phyloP scores from a whole-genome alignment of 148 eudicot genomes.

The Beta vulgaris region DNA sequence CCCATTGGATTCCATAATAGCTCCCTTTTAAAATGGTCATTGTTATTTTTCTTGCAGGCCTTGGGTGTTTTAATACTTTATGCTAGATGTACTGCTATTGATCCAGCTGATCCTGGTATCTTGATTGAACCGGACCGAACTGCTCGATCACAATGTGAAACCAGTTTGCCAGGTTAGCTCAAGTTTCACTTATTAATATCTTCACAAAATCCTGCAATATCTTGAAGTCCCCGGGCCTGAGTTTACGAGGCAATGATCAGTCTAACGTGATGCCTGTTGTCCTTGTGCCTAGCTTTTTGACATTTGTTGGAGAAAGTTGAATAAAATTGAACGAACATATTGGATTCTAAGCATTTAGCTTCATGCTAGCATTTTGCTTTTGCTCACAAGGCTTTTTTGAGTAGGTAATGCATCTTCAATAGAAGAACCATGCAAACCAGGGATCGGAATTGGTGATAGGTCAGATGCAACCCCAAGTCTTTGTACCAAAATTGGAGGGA shows the following conservation, averaged over 20 bases:
- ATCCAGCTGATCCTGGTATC: conserved; percentile 97
- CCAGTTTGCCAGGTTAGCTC: conserved; percentile 62
- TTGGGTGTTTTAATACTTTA: conserved; percentile 70
- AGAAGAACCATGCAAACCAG: conserved; percentile 53
- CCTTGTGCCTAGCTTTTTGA: not conserved
- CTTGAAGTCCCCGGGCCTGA: not conserved
- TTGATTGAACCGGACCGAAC: conserved; percentile 56
- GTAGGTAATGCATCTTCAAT: conserved; percentile 52
- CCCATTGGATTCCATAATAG: not conserved
- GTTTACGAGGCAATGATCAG: not conserved
- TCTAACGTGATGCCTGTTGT: not conserved
- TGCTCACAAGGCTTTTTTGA: conserved; percentile 9
- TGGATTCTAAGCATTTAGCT: conserved; percentile 1
- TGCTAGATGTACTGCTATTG: conserved; percentile 86
- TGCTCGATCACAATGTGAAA: conserved; percentile 46
- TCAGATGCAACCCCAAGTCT: conserved; percentile 37
- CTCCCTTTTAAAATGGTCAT: not conserved
- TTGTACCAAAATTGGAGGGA: conserved; percentile 55
- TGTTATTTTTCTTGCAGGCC: conserved; percentile 45
- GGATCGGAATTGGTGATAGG: conserved; percentile 35
- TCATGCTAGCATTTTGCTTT: not conserved
- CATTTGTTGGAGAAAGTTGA: not conserved
- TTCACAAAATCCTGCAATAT: not conserved
- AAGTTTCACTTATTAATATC: conserved; percentile 11
- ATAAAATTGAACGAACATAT: not conserved